Percentiles rank a stretch among this genome's conserved stretches.
These are phyloP conservation scores for Yarrowia deformans DNA, from an alignment of 805 yeast species.

Conservation along the genomic window DNA sequence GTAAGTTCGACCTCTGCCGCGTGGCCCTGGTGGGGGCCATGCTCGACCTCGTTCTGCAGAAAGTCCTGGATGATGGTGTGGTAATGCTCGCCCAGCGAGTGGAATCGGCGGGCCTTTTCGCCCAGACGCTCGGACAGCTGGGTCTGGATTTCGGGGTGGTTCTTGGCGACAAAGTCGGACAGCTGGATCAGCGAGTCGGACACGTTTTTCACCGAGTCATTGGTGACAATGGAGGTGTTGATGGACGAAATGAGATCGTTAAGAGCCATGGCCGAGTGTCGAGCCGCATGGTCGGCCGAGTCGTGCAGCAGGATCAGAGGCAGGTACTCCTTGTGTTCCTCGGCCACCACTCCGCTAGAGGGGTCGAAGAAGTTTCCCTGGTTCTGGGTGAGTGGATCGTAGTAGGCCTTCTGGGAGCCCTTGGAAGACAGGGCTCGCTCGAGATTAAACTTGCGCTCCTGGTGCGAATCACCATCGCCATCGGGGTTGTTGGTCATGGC, in stretches of 20 bases:
- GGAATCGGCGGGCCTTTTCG: conserved; percentile 41
- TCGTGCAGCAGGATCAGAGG: conserved; percentile 47
- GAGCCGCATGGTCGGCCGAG: conserved; percentile 43
- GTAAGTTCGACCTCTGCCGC: conserved; percentile 38
- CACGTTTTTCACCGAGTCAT: conserved; percentile 43
- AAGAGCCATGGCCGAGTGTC: conserved; percentile 45
- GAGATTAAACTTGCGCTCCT: conserved; percentile 17
- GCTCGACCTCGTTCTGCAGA: conserved; percentile 23
- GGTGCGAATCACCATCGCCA: conserved; percentile 26
- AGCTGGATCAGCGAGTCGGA: conserved; percentile 40
- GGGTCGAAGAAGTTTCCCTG: conserved; percentile 45
- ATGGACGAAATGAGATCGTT: conserved; percentile 46
- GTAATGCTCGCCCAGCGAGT: conserved; percentile 39
- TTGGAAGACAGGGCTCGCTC: conserved; percentile 27
- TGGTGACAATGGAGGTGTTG: conserved; percentile 46
- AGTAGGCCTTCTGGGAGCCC: conserved; percentile 13
- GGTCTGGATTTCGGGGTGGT: conserved; percentile 40
- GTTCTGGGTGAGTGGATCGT: conserved; percentile 40
- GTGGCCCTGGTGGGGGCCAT: conserved; percentile 39
- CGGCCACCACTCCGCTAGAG: conserved; percentile 44
- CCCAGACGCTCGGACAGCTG: conserved; percentile 41
- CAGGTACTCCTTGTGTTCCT: conserved; percentile 44
- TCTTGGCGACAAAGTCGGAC: conserved; percentile 40
- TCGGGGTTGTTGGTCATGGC: conserved; percentile 28
- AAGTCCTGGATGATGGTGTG: conserved; percentile 37